Evolutionary conservation across 202 grass and related monocot species (phyloP).

Genomic region (Musa balbisiana): DNA sequence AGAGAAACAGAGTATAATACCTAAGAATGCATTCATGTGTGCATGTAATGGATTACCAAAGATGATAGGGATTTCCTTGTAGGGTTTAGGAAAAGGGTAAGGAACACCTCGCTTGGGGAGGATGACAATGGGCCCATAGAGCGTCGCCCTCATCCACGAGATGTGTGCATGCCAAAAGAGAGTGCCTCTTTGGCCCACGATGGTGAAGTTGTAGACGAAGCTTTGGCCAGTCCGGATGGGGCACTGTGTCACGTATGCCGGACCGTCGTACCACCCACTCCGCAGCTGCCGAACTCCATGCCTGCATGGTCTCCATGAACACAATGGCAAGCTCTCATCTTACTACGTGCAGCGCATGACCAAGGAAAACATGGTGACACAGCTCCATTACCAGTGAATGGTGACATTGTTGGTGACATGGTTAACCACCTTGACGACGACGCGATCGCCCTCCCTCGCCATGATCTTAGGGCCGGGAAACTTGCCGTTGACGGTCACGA

Average conservation of each 20-base stretch:
- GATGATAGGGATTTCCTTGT: constrained; percentile 42
- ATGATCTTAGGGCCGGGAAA: constrained; percentile 56
- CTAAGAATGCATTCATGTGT: not conserved
- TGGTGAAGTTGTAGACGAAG: constrained; percentile 66
- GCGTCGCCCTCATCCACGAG: constrained; percentile 58
- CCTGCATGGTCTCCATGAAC: constrained; percentile 15
- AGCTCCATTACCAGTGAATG: constrained; percentile 44
- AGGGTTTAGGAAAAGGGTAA: constrained; percentile 54
- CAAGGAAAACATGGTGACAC: not conserved
- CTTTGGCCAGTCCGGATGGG: constrained; percentile 56
- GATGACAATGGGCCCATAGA: constrained; percentile 55
- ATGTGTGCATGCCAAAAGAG: constrained; percentile 8
- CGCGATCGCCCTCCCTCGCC: constrained; percentile 48
- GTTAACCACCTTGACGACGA: constrained; percentile 66
- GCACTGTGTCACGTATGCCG: constrained; percentile 80
- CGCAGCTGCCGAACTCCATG: constrained; percentile 60
- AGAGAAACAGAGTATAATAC: not conserved
- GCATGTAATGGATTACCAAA: constrained; percentile 26
- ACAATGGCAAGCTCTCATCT: no score
- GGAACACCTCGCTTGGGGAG: constrained; percentile 45
- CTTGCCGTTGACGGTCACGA: constrained; percentile 69
- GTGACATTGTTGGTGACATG: constrained; percentile 58
- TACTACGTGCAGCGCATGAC: no score
- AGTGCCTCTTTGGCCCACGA: constrained; percentile 57
- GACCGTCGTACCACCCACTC: constrained; percentile 64